Evolutionary conservation across 2,329 filamentous ascomycete genomes (phyloP).

Genomic region (Ambrosiella xylebori): DNA sequence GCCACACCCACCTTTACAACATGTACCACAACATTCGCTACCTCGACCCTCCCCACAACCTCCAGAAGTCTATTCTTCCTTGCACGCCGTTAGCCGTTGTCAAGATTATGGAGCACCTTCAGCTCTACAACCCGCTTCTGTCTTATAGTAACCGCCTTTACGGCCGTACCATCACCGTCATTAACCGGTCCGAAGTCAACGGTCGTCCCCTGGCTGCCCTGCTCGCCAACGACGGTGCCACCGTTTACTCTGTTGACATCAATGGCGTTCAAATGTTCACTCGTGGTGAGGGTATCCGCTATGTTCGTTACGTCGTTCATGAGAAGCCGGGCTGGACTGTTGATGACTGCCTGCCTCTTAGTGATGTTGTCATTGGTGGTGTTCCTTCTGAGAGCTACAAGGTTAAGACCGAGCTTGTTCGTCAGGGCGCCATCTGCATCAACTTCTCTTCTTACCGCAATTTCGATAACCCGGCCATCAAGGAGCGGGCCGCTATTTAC

Average conservation of each 20-base stretch:
- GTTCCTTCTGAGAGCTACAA: constrained; percentile 82
- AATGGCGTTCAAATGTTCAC: constrained; percentile 86
- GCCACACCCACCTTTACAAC: constrained; percentile 90
- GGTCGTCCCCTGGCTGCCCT: constrained; percentile 82
- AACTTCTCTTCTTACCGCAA: constrained; percentile 96
- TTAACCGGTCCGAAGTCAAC: constrained; percentile 92
- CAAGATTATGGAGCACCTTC: constrained; percentile 89
- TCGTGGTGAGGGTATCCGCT: constrained; percentile 70
- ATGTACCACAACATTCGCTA: constrained; percentile 99
- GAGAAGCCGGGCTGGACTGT: constrained; percentile 67
- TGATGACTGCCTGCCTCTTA: constrained; percentile 66
- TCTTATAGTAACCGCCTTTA: constrained; percentile 85
- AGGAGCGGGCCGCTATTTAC: constrained; percentile 92
- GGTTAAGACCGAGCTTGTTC: constrained; percentile 65
- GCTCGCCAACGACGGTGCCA: constrained; percentile 87
- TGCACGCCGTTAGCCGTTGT: constrained; percentile 92
- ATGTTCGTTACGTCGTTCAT: constrained; percentile 68
- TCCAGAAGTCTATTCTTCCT: constrained; percentile 79
- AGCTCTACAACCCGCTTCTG: constrained; percentile 91
- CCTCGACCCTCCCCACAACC: constrained; percentile 60
- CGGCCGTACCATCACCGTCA: constrained; percentile 86
- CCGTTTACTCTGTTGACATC: constrained; percentile 87
- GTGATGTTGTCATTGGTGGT: constrained; percentile 87
- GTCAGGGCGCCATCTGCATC: constrained; percentile 91
- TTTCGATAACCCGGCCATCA: constrained; percentile 68